Conservation (phyloP, 192 early-diverging fungal genomes). For the Podila epicladia region DNA sequence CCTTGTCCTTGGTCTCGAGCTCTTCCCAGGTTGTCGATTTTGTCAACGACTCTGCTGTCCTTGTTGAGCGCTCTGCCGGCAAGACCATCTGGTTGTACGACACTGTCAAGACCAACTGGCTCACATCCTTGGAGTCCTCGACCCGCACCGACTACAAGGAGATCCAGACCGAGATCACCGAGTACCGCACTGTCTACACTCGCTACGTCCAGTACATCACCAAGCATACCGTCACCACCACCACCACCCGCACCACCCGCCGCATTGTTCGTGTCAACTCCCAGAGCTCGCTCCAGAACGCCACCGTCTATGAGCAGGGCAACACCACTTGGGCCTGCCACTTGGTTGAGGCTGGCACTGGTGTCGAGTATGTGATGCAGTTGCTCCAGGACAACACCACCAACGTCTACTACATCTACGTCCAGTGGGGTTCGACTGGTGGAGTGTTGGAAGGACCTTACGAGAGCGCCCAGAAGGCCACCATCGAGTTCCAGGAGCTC, state of each 20-base stretch:
- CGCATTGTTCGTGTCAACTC: constrained; percentile 33
- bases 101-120: constrained; percentile 19
- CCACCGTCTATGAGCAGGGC: constrained; percentile 33
- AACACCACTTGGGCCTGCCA: constrained; percentile 41
- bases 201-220: constrained; percentile 47
- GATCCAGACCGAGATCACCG: constrained; percentile 30
- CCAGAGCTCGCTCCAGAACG: constrained; percentile 24
- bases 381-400: constrained; percentile 31
- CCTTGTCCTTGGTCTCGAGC: constrained; percentile 34
- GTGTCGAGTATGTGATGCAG: constrained; percentile 45
- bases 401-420: constrained; percentile 44
- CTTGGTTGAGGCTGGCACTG: constrained; percentile 39
- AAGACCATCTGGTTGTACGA: constrained; percentile 48
- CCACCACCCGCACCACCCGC: constrained; percentile 29
- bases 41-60: constrained; percentile 40
- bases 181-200: constrained; percentile 50
- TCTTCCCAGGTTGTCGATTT: constrained; percentile 38
- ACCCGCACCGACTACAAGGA: constrained; percentile 10
- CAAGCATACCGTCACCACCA: constrained; percentile 27
- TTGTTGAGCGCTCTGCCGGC: constrained; percentile 40
- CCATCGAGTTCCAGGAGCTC: constrained; percentile 35
- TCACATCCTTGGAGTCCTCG: constrained; percentile 17
- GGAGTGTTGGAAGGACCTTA: constrained; percentile 43
- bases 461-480: constrained; percentile 26
- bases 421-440: constrained; percentile 41